A percentile compares a stretch with the other conserved stretches of the same genome.
Conservation (phyloP, 2,329 filamentous ascomycete species). For the Lasiodiplodia citricola region DNA sequence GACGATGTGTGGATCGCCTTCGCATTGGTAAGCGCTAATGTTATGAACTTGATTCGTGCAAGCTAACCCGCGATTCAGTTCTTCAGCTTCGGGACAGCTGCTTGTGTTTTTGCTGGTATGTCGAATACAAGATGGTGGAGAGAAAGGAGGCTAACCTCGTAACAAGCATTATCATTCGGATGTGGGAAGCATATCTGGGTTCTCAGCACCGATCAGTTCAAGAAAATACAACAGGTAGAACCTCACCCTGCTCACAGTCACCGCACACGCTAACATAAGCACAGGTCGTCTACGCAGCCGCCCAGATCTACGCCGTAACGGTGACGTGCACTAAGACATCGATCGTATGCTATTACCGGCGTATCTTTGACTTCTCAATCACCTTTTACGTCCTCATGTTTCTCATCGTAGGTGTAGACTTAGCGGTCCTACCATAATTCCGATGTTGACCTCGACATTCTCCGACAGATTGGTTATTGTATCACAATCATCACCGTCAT, state of each 20-base stretch:
- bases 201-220: background rate
- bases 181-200: background rate
- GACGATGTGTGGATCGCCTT: background rate
- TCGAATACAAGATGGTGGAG: background rate
- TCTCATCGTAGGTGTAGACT: constrained; percentile 40
- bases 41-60: background rate
- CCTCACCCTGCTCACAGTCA: background rate
- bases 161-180: background rate
- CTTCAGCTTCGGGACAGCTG: background rate
- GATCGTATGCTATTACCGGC: constrained; percentile 60
- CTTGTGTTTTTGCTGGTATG: background rate
- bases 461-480: constrained; percentile 40
- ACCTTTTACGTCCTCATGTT: constrained; percentile 50
- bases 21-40: background rate
- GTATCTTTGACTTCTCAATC: constrained; percentile 58
- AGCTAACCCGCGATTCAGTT: background rate
- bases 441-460: too few species aligned
- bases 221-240: background rate
- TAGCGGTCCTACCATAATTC: too few species aligned
- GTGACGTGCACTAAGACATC: constrained; percentile 61
- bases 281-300: background rate
- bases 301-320: constrained; percentile 54
- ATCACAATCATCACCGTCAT: constrained; percentile 52
- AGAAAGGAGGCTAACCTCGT: background rate
- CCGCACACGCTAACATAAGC: background rate